Evolutionary conservation across 2,329 filamentous ascomycete genomes (phyloP).

Genomic region (Thermothelomyces thermophilus): DNA sequence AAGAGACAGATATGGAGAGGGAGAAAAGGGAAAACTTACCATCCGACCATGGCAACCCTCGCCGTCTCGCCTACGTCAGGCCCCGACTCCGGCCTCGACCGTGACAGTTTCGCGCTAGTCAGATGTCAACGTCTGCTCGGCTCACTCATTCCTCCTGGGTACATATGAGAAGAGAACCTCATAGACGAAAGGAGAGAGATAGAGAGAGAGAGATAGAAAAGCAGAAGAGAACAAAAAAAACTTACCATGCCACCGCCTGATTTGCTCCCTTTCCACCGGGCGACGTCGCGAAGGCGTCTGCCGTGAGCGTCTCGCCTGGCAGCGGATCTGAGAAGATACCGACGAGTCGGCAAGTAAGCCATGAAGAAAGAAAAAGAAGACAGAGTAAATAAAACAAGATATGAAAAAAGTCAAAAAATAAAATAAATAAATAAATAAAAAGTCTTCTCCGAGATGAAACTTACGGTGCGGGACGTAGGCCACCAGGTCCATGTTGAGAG

Average conservation of each 20-base stretch:
- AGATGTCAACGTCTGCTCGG: background rate
- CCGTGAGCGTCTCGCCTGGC: slow-evolving; percentile 81
- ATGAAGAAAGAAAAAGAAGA: background rate
- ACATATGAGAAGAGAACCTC: background rate
- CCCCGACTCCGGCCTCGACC: background rate
- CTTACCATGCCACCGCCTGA: slow-evolving; percentile 73
- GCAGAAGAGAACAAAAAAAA: background rate
- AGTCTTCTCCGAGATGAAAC: background rate
- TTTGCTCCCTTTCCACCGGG: slow-evolving; percentile 94
- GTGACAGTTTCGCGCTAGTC: background rate
- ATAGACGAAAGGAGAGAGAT: background rate
- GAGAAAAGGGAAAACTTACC: slow-evolving; percentile 25
- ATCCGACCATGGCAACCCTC: slow-evolving; percentile 63
- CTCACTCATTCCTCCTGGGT: background rate
- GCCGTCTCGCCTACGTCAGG: slow-evolving; percentile 24
- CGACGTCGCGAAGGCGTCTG: slow-evolving; percentile 69
- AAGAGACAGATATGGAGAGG: background rate
- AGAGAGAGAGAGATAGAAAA: background rate
- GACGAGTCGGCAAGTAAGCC: background rate
- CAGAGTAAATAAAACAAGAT: background rate
- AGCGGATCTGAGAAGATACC: slow-evolving; percentile 48
- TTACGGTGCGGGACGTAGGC: slow-evolving; percentile 68
- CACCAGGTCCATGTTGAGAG: slow-evolving; percentile 90
- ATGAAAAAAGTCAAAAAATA: background rate
- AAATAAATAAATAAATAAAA: background rate